Evolutionary conservation across 2,329 filamentous ascomycete species (phyloP).

Genomic region (Xylogone sp.): DNA sequence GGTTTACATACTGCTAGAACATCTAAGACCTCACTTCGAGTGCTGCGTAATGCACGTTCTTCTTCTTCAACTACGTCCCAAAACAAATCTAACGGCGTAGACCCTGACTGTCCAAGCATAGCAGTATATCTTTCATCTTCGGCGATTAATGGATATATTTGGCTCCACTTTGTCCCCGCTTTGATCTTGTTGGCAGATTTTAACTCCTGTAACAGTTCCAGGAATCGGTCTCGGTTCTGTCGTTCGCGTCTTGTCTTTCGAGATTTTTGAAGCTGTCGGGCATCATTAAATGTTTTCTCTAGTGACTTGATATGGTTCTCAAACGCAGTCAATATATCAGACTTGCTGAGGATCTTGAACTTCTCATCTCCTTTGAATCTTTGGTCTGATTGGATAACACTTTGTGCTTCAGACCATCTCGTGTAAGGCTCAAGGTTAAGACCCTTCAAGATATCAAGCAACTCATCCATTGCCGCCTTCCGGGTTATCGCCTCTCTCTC

Average conservation of each 20-base stretch:
- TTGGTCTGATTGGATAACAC: conserved; percentile 72
- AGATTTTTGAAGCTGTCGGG: conserved; percentile 82
- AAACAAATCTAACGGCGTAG: conserved; percentile 85
- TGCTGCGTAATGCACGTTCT: conserved; percentile 77
- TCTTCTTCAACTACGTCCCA: conserved; percentile 96
- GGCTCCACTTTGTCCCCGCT: conserved; percentile 85
- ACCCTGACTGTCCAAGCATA: conserved; percentile 81
- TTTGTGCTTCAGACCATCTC: conserved; percentile 87
- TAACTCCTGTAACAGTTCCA: conserved; percentile 70
- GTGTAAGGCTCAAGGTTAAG: conserved; percentile 90
- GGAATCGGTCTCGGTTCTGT: conserved; percentile 79
- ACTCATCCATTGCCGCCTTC: conserved; percentile 79
- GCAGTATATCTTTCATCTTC: conserved; percentile 78
- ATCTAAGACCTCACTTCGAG: conserved; percentile 80
- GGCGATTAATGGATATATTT: conserved; percentile 70
- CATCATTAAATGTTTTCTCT: conserved; percentile 88
- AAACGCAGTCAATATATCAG: conserved; percentile 88
- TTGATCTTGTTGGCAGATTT: conserved; percentile 76
- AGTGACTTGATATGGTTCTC: conserved; percentile 92
- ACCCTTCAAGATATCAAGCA: conserved; percentile 72
- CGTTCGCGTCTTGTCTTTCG: conserved; percentile 77
- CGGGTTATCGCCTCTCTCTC: conserved; percentile 71
- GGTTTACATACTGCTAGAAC: conserved; percentile 71
- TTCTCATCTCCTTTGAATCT: conserved; percentile 78
- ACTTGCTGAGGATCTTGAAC: conserved; percentile 80